Conservation (phyloP, 306 rosid species). For the Begonia loranthoides region DNA sequence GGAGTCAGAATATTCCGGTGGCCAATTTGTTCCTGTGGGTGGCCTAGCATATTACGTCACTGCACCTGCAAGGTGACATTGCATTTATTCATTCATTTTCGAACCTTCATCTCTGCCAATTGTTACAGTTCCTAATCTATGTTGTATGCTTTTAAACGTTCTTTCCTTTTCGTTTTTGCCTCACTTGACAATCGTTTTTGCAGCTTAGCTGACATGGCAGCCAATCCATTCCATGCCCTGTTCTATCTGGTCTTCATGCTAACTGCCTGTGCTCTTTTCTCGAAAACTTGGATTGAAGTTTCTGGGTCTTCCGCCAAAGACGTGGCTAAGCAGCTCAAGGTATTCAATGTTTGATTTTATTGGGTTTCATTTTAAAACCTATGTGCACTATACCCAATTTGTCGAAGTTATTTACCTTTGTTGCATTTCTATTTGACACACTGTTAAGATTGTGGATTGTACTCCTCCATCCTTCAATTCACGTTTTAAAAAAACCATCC, state of each 20-base stretch:
- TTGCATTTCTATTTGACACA: too few species aligned
- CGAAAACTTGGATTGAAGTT: conserved; percentile 96
- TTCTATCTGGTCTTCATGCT: conserved; percentile 88
- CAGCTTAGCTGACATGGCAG: conserved; percentile 98
- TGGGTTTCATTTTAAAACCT: background rate
- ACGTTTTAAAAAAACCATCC: too few species aligned
- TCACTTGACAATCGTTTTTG: conserved; percentile 9
- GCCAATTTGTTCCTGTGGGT: conserved; percentile 78
- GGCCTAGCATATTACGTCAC: conserved; percentile 93
- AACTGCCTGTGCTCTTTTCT: conserved; percentile 82
- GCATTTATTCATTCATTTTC: too few species aligned
- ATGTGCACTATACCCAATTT: too few species aligned
- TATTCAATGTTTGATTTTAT: conserved; percentile 12
- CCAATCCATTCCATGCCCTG: conserved; percentile 88
- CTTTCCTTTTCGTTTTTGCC: background rate
- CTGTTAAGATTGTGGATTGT: too few species aligned
- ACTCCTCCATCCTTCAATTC: too few species aligned
- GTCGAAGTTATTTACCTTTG: too few species aligned
- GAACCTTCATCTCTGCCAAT: too few species aligned
- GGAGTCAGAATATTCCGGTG: conserved; percentile 87
- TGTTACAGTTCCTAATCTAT: too few species aligned
- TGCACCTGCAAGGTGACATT: conserved; percentile 67
- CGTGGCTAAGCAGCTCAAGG: conserved; percentile 95
- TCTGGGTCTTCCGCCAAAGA: conserved; percentile 93
- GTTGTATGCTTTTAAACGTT: too few species aligned